Base-by-base conservation (phyloP, 495 filamentous ascomycete genomes). In the Hypoxylon lienhwacheense region DNA sequence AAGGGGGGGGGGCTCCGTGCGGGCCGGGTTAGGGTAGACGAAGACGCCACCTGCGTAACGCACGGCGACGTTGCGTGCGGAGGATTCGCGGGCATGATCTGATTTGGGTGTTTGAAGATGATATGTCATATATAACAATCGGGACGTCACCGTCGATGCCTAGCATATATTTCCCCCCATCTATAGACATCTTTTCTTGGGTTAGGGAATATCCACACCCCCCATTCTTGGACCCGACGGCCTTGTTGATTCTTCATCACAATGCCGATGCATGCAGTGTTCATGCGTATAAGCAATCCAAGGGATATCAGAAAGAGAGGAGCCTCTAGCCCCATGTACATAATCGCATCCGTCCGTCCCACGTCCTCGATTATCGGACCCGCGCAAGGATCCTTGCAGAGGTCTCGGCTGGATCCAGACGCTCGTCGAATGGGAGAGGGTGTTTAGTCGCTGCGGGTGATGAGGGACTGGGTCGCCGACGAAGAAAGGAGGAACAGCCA, bases 61-160 rank as follows among this genome's bases (percentile, higher is more conserved):
- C 19, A 36, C 7, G 17, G 31, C 47, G 19, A 16, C 17, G 22
- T 28, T 8, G 12, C 16, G 11, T 31, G 15, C 36, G 32, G 36
- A 31, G 32, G 31, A 35, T 25, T 41, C 25, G 17, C 36, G 41
- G 35, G 41, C 31, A 47, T 54, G 37, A 43, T 44, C 22, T 41
- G 45, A 47, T 54, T 40, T 26, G 11, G 17, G 15, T 19, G 35
- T 45, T 37, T 11, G 12, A 29, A 53, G 32, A 48, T 61, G 58
- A 61, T 53, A 47, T 53, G 41, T 61, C 52, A 56, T 35, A 52
- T 61, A 47, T 25, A 26, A 49, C 24, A 49, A 29, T 29, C 29
- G 22, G 26, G 25, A 32, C n/a, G 14, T 28, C 15, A 25, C 20
- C 44, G 26, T 46, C 51, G 34, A 47, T 41, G 17, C 36, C 37